These are phyloP conservation scores for Extremus antarcticus DNA, from an alignment of 495 filamentous ascomycete genomes.

Conservation along the genomic window DNA sequence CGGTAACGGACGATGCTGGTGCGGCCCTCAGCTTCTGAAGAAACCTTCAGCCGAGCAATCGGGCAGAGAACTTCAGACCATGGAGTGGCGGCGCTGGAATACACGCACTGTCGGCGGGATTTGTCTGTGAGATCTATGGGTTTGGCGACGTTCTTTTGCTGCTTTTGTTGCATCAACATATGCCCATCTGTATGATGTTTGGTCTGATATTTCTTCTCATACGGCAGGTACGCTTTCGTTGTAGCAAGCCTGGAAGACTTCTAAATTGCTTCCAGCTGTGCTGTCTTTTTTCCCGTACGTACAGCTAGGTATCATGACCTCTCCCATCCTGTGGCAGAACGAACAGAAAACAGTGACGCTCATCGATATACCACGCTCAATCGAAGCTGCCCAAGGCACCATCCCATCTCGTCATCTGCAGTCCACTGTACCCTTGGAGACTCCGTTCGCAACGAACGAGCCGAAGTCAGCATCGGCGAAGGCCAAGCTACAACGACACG, in stretches of 20 bases:
- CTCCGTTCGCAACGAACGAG: conserved; percentile 23
- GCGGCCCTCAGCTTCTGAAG: conserved; percentile 18
- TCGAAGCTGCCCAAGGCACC: conserved; percentile 31
- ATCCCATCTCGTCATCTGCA: conserved; percentile 12
- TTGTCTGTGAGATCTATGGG: conserved; percentile 6
- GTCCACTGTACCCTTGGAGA: conserved; percentile 20
- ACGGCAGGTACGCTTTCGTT: too few species aligned
- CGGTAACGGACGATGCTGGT: conserved; percentile 22
- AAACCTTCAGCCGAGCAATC: conserved; percentile 25
- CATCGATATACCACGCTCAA: conserved; percentile 56
- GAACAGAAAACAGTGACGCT: conserved; percentile 36
- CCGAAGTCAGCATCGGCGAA: conserved; percentile 27
- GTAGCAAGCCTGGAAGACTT: too few species aligned
- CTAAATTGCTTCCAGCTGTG: too few species aligned
- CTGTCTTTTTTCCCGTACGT: too few species aligned
- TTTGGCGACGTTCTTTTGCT: conserved; percentile 15
- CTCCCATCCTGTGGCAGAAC: conserved; percentile 44
- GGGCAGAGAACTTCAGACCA: conserved; percentile 23
- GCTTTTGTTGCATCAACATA: too few species aligned
- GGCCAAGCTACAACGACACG: conserved; percentile 7
- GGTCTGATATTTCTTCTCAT: too few species aligned
- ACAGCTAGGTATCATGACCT: conserved; percentile 4
- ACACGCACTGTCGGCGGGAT: conserved; percentile 17
- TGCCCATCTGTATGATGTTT: too few species aligned
- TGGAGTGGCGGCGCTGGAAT: conserved; percentile 20